phyloP scores from a whole-genome alignment of 106 monocot genomes.

The Phalaenopsis aphrodite region DNA sequence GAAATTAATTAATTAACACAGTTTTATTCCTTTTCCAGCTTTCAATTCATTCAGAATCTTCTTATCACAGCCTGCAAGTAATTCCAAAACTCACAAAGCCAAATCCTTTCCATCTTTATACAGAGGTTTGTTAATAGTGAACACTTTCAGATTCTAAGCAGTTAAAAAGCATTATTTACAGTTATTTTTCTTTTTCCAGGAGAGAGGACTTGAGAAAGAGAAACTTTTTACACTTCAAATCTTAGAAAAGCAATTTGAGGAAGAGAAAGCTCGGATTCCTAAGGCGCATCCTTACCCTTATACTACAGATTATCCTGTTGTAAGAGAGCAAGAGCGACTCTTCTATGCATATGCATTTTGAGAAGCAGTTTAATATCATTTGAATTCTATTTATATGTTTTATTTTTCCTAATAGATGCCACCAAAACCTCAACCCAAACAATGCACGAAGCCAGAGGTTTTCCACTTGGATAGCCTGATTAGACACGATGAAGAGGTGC shows the following conservation, averaged over 20 bases:
- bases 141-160: neutral
- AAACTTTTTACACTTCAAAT: conserved; percentile 42
- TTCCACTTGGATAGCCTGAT: conserved; percentile 76
- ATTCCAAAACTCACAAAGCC: conserved; percentile 64
- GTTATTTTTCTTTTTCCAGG: conserved; percentile 25
- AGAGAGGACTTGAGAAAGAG: conserved; percentile 77
- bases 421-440: conserved; percentile 80
- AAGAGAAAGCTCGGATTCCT: conserved; percentile 63
- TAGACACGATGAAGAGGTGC: conserved; percentile 75
- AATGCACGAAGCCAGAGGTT: conserved; percentile 65
- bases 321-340: conserved; percentile 9
- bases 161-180: conserved; percentile 1
- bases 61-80: conserved; percentile 19
- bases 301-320: conserved; percentile 92
- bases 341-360: neutral
- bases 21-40: conserved; percentile 39
- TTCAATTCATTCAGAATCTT: conserved; percentile 61
- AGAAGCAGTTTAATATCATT: neutral
- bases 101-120: conserved; percentile 90
- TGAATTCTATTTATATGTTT: neutral
- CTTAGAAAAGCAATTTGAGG: conserved; percentile 50
- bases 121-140: conserved; percentile 44
- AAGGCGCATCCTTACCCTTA: conserved; percentile 86
- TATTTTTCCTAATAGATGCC: conserved; percentile 44
- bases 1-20: neutral